Evolutionary conservation across 129 eudicot genomes (phyloP).

Genomic region (Scalesia atractyloides): DNA sequence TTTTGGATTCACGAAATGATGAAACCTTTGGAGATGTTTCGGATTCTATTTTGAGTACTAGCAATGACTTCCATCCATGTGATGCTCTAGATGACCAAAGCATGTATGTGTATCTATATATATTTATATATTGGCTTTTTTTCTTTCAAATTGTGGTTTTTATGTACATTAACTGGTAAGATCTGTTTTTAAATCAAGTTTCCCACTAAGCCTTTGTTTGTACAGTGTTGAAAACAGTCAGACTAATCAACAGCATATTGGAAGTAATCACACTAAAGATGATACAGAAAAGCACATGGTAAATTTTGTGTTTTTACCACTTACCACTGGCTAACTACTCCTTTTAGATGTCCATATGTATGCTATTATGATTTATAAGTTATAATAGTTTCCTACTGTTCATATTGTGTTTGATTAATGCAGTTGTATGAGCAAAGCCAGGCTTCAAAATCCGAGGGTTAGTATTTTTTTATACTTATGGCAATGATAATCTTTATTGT

Average conservation of each 20-base stretch:
- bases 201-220: slow-evolving; percentile 17
- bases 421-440: slow-evolving; percentile 54
- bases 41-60: slow-evolving; percentile 37
- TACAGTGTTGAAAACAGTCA: slow-evolving; percentile 54
- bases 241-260: slow-evolving; percentile 35
- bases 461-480: slow-evolving; percentile 32
- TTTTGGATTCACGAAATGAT: slow-evolving; percentile 57
- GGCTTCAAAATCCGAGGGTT: slow-evolving; percentile 63
- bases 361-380: slow-evolving; percentile 6
- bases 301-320: slow-evolving; percentile 20
- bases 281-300: slow-evolving; percentile 46
- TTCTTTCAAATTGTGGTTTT: slow-evolving; percentile 10
- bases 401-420: slow-evolving; percentile 25
- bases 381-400: slow-evolving; percentile 6
- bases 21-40: slow-evolving; percentile 80
- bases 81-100: slow-evolving; percentile 49
- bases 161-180: not conserved
- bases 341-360: slow-evolving; percentile 4
- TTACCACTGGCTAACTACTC: slow-evolving; percentile 1
- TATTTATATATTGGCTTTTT: not conserved
- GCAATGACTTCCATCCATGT: slow-evolving; percentile 42
- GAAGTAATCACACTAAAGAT: slow-evolving; percentile 42
- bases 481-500: not conserved
- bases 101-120: slow-evolving; percentile 55
- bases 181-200: not conserved